phyloP scores from a whole-genome alignment of 129 eudicot genomes.

The Flaveria brownii region DNA sequence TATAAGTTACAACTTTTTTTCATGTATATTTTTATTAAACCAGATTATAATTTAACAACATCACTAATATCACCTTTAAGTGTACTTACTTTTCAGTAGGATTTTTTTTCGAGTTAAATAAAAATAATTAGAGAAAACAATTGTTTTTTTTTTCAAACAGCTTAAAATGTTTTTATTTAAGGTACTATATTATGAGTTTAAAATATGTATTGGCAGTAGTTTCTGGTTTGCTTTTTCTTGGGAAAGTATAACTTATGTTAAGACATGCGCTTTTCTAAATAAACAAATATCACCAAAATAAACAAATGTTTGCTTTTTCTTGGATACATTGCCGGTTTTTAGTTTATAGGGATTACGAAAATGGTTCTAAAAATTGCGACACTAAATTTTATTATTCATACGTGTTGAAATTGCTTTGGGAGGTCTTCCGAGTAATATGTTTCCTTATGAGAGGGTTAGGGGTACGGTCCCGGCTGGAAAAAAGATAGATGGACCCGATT shows the following conservation, averaged over 20 bases:
- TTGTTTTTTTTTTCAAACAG: not conserved
- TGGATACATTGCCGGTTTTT: not conserved
- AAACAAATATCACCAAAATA: conserved; percentile 1
- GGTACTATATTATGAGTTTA: not conserved
- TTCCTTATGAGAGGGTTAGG: too few species aligned
- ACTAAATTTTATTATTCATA: not conserved
- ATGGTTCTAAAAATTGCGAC: not conserved
- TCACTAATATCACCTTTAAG: conserved; percentile 11
- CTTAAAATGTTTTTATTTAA: not conserved
- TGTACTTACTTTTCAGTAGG: not conserved
- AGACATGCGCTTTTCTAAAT: not conserved
- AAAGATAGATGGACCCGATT: too few species aligned
- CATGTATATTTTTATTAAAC: not conserved
- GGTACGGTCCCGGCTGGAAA: too few species aligned
- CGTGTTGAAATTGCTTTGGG: too few species aligned
- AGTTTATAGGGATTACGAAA: not conserved
- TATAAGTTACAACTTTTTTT: conserved; percentile 7
- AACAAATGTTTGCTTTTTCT: not conserved
- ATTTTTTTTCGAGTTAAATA: not conserved
- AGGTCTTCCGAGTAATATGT: too few species aligned
- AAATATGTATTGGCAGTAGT: not conserved
- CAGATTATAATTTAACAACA: not conserved
- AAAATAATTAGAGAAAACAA: not conserved
- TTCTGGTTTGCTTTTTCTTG: not conserved
- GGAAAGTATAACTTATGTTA: too few species aligned